phyloP scores from a whole-genome alignment of 306 rosid species.

The Boehmeria nivea region DNA sequence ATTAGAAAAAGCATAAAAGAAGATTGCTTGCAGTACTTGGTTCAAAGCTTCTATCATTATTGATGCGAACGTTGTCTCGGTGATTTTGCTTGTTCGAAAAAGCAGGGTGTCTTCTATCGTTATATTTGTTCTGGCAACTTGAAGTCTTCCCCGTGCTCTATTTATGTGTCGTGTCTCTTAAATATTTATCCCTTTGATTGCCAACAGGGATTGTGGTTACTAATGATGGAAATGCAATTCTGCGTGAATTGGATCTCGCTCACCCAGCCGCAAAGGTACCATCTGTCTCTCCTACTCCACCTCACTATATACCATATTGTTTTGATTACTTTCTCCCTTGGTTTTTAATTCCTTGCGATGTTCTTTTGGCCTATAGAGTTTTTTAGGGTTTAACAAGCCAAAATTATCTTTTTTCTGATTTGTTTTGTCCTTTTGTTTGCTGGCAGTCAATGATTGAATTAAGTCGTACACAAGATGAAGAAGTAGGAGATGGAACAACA shows the following conservation, averaged over 20 bases:
- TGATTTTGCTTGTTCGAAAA: too few species aligned
- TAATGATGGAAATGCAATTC: slow-evolving; percentile 94
- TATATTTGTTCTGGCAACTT: not conserved
- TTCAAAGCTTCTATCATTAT: too few species aligned
- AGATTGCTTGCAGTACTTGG: not conserved
- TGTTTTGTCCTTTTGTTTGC: slow-evolving; percentile 16
- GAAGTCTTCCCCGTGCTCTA: not conserved
- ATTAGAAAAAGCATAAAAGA: not conserved
- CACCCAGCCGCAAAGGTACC: slow-evolving; percentile 97
- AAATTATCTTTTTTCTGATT: not conserved
- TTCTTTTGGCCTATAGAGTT: not conserved
- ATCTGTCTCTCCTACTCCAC: slow-evolving; percentile 15
- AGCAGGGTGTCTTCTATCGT: too few species aligned
- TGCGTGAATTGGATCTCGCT: slow-evolving; percentile 89
- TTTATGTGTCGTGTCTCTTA: not conserved
- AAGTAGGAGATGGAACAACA: slow-evolving; percentile 98
- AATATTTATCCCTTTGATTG: slow-evolving; percentile 2
- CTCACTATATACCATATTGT: not conserved
- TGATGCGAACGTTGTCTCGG: too few species aligned
- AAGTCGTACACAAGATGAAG: slow-evolving; percentile 96
- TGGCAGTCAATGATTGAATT: slow-evolving; percentile 90
- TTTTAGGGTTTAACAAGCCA: too few species aligned
- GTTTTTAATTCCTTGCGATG: not conserved
- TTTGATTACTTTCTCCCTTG: not conserved
- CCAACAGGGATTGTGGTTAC: slow-evolving; percentile 88